Conservation (phyloP, 208 protist species). For the Trichomonas gallinae region DNA sequence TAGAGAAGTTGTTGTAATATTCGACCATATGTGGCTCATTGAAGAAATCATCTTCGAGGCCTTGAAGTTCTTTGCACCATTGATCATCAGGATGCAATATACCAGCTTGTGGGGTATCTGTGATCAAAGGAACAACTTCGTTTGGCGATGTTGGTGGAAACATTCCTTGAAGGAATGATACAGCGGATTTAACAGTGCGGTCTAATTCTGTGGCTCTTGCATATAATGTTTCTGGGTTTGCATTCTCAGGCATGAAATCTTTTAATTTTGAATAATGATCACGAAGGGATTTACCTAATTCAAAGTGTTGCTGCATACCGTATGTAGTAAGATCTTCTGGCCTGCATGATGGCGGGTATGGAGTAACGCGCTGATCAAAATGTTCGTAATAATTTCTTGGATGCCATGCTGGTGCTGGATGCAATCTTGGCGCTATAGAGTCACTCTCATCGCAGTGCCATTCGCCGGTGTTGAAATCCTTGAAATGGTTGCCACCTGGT, state of each 20-base stretch:
- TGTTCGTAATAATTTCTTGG: neutral
- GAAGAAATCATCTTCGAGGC: neutral
- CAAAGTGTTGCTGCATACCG: neutral
- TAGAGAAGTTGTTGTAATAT: neutral
- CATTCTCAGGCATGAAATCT: neutral
- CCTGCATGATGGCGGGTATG: neutral
- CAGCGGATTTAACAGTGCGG: neutral
- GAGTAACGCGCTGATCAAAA: neutral
- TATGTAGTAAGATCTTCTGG: neutral
- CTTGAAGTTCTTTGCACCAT: neutral
- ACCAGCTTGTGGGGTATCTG: neutral
- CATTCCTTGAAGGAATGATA: constrained; percentile 17
- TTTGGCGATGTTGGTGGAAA: neutral
- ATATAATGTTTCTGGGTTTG: neutral
- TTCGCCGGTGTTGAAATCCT: neutral
- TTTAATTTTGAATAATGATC: neutral
- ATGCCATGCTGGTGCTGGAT: neutral
- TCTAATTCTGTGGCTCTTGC: neutral
- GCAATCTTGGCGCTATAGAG: neutral
- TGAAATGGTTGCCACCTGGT: neutral
- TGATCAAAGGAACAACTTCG: neutral
- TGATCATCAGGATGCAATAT: neutral
- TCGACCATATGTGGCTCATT: neutral
- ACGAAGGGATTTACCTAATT: neutral
- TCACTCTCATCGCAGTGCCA: neutral